These are phyloP conservation scores for Neostapfia colusana DNA, from an alignment of 176 grass and related monocot species.

Conservation along the genomic window DNA sequence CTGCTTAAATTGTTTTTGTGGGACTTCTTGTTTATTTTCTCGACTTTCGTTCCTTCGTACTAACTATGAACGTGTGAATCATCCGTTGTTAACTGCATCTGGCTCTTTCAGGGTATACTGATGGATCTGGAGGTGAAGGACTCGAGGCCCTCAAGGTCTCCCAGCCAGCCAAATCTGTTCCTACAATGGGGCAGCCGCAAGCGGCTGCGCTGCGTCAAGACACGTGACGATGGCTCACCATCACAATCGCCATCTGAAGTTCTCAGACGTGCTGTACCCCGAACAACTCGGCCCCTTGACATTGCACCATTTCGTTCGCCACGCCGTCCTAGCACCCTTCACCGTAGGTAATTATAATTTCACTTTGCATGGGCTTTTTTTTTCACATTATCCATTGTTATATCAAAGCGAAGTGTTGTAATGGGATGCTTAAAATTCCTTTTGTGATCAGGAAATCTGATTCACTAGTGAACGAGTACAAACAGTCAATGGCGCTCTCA, in stretches of 20 bases:
- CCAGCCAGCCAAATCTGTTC: conserved; percentile 56
- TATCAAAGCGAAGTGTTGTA: background rate
- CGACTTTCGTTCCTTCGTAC: background rate
- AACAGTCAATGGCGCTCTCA: conserved; percentile 47
- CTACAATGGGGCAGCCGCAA: conserved; percentile 83
- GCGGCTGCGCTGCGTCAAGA: conserved; percentile 66
- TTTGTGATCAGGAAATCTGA: conserved; percentile 61
- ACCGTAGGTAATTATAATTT: conserved; percentile 69
- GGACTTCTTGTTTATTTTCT: background rate
- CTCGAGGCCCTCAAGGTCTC: conserved; percentile 30
- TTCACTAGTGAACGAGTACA: conserved; percentile 49
- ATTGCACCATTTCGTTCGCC: conserved; percentile 41
- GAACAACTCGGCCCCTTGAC: conserved; percentile 44
- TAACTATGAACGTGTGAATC: background rate
- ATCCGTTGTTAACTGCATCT: background rate
- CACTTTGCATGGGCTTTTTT: background rate
- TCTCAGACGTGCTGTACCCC: conserved; percentile 41
- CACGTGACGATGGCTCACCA: conserved; percentile 46
- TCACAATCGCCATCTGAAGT: conserved; percentile 37
- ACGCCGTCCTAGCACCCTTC: conserved; percentile 55
- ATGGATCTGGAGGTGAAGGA: conserved; percentile 56
- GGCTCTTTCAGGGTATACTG: conserved; percentile 11
- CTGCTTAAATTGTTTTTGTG: background rate
- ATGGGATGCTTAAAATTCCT: background rate
- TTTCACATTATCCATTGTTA: background rate